Conservation (phyloP, 2,329 filamentous ascomycete genomes). For the Fusarium illudens region DNA sequence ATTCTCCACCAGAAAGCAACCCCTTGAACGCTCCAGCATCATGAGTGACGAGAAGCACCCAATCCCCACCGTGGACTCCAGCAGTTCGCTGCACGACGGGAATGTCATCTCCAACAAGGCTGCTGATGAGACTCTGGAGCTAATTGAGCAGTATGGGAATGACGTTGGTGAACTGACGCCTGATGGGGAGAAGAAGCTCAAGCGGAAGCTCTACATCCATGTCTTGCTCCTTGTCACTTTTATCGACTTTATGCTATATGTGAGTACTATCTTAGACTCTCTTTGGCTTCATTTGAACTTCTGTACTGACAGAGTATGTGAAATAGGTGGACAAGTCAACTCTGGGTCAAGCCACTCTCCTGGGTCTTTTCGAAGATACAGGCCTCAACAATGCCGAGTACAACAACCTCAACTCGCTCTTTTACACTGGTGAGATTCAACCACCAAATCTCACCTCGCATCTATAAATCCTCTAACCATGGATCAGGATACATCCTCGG, state of each 20-base stretch:
- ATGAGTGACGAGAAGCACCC: neutral
- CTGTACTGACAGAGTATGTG: neutral
- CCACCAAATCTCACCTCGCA: neutral
- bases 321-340: neutral
- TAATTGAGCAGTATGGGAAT: slow-evolving; percentile 5
- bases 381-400: neutral
- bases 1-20: neutral
- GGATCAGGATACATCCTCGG: neutral
- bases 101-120: slow-evolving; percentile 8
- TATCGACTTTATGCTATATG: slow-evolving; percentile 1
- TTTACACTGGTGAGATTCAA: neutral
- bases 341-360: neutral
- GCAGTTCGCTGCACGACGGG: neutral
- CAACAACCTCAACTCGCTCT: neutral
- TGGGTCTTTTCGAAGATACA: neutral
- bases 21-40: neutral
- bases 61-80: neutral
- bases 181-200: neutral
- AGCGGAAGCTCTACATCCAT: neutral
- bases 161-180: slow-evolving; percentile 3
- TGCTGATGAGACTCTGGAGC: slow-evolving; percentile 5
- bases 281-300: no score
- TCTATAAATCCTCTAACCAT: neutral
- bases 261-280: neutral
- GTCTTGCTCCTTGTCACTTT: neutral